Evolutionary conservation across 768 basidiomycete species (phyloP), one percentile per base, ranked within the genome.

Genomic region (Cantharellus cinnabarinus): DNA sequence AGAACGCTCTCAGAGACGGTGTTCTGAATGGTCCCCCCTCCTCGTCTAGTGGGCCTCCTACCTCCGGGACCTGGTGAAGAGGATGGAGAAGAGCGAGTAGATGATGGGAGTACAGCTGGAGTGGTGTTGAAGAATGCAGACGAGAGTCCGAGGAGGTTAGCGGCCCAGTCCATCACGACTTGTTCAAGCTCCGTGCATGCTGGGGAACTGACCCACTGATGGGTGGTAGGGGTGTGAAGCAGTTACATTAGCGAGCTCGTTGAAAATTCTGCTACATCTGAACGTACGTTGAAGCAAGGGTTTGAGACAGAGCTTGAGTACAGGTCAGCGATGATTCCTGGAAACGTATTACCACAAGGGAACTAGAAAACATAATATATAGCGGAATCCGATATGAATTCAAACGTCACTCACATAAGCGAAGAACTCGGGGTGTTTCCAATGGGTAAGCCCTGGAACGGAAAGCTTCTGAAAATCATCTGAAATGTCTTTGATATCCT

Each of bases 341-440:
- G 86, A 64, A 87, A 89, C 0, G 81, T 87, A 58, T 78, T 79
- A 39, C 79, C 81, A 2, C 84, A 77, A 0, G 90, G 88, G 20
- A 29, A 29, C 20, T 29, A 1, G 20, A 29, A 29, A 29, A 29
- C 20, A 29, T 29, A 29, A 29, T 29, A 29, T 29, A 29, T 29
- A 29, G 20, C 20, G 20, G 20, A 29, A 29, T 29, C 20, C 20
- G 20, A 29, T 29, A 29, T 29, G 20, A 29, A 29, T 29, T 54
- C 7, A 1, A 54, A 37, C 52, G 7, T 29, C 20, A 29, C 20
- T 29, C 52, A 54, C 52, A 69, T 85, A 94, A 1, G 82, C 89
- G 64, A 88, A 89, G 72, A 94, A 94, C 14, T 79, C 81, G 4
- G 89, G 88, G 62, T 89, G 86, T 66, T 89, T 86, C 91, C 93